Conservation (phyloP, 257 asterid species). For the Solanum stenotomum region DNA sequence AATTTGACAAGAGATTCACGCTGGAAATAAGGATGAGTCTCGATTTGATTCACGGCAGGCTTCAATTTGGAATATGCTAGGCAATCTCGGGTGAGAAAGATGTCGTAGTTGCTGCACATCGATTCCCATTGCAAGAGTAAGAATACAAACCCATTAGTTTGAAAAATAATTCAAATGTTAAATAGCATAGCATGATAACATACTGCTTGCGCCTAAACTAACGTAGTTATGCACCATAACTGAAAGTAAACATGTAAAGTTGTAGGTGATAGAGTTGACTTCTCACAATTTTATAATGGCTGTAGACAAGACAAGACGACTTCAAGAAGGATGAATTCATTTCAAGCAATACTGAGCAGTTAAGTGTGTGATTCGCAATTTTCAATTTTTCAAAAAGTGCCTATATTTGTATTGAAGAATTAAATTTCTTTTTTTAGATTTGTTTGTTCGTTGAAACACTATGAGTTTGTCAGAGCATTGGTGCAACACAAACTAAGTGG, state of each 20-base stretch:
- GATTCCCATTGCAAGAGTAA: neutral
- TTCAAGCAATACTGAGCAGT: neutral
- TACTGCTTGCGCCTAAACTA: neutral
- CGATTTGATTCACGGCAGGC: slow-evolving; percentile 71
- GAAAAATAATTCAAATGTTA: neutral
- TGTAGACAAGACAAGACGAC: neutral
- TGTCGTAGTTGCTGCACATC: slow-evolving; percentile 58
- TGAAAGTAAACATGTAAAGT: neutral
- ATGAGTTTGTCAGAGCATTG: neutral
- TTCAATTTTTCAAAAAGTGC: neutral
- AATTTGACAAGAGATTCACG: slow-evolving; percentile 64
- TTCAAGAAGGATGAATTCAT: neutral
- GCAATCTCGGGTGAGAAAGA: slow-evolving; percentile 63
- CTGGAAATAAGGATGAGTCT: slow-evolving; percentile 68
- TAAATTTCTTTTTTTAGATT: neutral
- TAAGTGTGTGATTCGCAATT: neutral
- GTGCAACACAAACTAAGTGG: neutral
- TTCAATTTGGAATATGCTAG: slow-evolving; percentile 56
- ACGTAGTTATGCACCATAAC: neutral
- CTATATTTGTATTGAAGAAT: neutral
- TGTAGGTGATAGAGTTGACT: neutral
- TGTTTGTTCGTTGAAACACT: neutral
- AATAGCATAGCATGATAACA: neutral
- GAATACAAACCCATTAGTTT: neutral
- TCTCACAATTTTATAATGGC: neutral